Conservation (phyloP, 768 basidiomycete genomes). For the Pisolithus marmoratus region DNA sequence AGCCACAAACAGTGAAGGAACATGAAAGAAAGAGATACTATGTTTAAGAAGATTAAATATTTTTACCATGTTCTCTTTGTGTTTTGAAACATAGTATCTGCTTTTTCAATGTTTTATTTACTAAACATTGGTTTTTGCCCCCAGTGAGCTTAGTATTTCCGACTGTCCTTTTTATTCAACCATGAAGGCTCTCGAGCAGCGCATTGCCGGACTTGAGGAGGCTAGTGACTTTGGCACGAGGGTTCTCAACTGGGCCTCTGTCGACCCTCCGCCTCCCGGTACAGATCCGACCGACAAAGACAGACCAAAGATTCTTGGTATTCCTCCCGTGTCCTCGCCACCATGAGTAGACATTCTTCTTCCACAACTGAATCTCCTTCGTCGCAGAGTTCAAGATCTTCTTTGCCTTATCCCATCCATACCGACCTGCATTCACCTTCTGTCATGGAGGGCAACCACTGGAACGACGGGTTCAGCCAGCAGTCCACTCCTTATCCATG, state of each 20-base stretch:
- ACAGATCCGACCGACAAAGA: conserved; percentile 88
- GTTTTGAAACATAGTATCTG: too few species aligned
- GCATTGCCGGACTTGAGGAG: conserved; percentile 77
- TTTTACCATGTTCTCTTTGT: too few species aligned
- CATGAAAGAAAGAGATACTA: too few species aligned
- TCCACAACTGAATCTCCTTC: conserved; percentile 51
- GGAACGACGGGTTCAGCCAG: conserved; percentile 53
- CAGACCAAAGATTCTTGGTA: conserved; percentile 53
- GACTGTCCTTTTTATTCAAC: conserved; percentile 32
- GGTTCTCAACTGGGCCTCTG: conserved; percentile 66
- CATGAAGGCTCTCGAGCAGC: conserved; percentile 80
- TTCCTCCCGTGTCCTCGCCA: conserved; percentile 25
- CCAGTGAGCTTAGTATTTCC: too few species aligned
- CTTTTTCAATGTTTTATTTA: too few species aligned
- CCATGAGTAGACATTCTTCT: conserved; percentile 60
- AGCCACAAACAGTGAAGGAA: too few species aligned
- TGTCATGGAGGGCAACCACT: conserved; percentile 44
- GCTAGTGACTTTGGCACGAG: conserved; percentile 74
- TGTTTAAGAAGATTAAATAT: too few species aligned
- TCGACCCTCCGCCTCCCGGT: conserved; percentile 65
- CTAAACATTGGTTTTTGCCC: too few species aligned
- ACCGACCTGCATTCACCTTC: conserved; percentile 32
- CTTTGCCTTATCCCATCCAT: conserved; percentile 29
- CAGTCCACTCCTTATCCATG: conserved; percentile 19
- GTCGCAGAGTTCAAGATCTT: conserved; percentile 31